These are phyloP conservation scores for Ampelomyces quisqualis DNA, from an alignment of 2,329 filamentous ascomycete genomes.

Conservation along the genomic window DNA sequence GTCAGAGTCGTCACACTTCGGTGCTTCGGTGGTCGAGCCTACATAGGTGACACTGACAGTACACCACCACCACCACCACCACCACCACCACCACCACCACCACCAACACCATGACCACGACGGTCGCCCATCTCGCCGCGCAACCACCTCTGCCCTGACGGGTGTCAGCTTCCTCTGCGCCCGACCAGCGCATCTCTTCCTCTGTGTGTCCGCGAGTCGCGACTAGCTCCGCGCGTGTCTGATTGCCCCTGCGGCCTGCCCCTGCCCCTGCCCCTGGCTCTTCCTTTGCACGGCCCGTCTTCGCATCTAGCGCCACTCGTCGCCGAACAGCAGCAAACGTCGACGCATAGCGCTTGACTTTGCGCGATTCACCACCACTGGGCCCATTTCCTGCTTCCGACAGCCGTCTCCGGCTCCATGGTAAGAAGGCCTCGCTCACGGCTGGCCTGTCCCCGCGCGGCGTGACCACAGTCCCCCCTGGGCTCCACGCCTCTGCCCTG, in stretches of 20 bases:
- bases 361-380: slow-evolving; percentile 27
- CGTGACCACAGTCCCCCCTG: slow-evolving; percentile 35
- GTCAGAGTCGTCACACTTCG: too few relatives aligned
- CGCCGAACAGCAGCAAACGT: slow-evolving; percentile 35
- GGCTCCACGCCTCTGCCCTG: slow-evolving; percentile 34
- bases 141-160: too few relatives aligned
- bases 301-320: slow-evolving; percentile 28
- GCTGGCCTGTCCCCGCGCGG: slow-evolving; percentile 38
- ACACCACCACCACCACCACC: too few relatives aligned
- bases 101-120: too few relatives aligned
- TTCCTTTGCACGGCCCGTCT: slow-evolving; percentile 33
- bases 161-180: not conserved
- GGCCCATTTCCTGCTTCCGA: slow-evolving; percentile 38
- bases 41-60: too few relatives aligned
- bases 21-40: too few relatives aligned
- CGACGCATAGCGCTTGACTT: slow-evolving; percentile 34
- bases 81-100: too few relatives aligned
- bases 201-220: slow-evolving; percentile 14
- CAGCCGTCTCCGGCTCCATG: slow-evolving; percentile 42
- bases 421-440: slow-evolving; percentile 36
- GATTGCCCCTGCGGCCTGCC: slow-evolving; percentile 18
- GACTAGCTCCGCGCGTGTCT: slow-evolving; percentile 15
- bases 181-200: not conserved
- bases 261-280: slow-evolving; percentile 21
- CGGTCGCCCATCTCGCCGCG: too few relatives aligned